Evolutionary conservation across 768 basidiomycete species (phyloP).

Genomic region (Termitomyces sp.): DNA sequence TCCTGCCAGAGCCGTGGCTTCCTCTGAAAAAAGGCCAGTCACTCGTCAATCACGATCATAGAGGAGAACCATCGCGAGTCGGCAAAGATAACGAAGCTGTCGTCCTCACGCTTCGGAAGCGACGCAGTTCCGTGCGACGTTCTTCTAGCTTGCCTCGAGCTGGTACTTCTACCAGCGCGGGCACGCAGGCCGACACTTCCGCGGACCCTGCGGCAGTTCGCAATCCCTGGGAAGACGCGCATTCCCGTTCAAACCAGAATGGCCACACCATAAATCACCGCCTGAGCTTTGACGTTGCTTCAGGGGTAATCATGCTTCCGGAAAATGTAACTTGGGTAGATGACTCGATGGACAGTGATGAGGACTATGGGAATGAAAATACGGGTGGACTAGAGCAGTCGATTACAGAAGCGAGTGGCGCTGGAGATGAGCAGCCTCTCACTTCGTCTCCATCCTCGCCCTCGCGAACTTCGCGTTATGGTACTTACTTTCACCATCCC

Average conservation of each 20-base stretch:
- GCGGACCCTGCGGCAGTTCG: constrained; percentile 21
- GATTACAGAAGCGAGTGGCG: constrained; percentile 17
- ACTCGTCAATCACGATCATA: constrained; percentile 52
- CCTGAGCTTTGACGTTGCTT: constrained; percentile 79
- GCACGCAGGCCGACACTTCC: constrained; percentile 6
- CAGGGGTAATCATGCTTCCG: constrained; percentile 85
- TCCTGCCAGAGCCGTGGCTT: constrained; percentile 91
- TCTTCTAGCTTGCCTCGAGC: not conserved
- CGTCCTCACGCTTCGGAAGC: constrained; percentile 75
- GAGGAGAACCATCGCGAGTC: constrained; percentile 28
- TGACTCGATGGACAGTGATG: constrained; percentile 41
- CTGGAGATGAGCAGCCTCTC: constrained; percentile 12
- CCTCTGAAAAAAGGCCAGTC: constrained; percentile 82
- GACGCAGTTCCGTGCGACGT: constrained; percentile 32
- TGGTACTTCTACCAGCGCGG: constrained; percentile 9
- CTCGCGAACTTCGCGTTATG: constrained; percentile 52
- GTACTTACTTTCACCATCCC: constrained; percentile 85
- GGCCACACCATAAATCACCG: constrained; percentile 42
- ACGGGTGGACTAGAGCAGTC: constrained; percentile 23
- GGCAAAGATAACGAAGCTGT: constrained; percentile 56
- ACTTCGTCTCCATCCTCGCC: constrained; percentile 23
- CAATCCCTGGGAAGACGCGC: constrained; percentile 65
- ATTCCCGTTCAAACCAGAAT: constrained; percentile 16
- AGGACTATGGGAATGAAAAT: constrained; percentile 34
- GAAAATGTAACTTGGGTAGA: constrained; percentile 65